Base-by-base conservation (phyloP, 139 green algal genomes). In the Closterium sp. region DNA sequence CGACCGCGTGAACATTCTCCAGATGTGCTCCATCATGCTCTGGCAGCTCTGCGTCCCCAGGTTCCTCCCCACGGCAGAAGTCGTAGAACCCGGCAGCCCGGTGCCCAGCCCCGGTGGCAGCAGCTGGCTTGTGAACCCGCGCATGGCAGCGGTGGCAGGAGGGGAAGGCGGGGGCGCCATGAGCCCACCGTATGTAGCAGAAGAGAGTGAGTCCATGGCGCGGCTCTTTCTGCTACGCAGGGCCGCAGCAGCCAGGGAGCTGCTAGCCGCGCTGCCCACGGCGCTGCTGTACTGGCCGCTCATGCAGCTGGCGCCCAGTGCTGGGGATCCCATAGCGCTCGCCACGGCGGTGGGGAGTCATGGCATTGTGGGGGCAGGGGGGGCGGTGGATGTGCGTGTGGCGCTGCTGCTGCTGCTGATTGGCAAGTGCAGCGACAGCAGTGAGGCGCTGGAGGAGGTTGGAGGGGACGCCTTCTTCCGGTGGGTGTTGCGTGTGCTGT, bases 351-450 rank as follows among this genome's bases (percentile, higher is more conserved):
- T 93, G 25, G 91, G 91, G 21, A 93, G 87, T 90, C 87, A 88
- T 32, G 91, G 91, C 23, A 34, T 34, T 34, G 88, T 34, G 31
- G 38, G 84, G 23, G 81, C 33, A 9, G 83, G 89, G 2, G 83
- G 83, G 4, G 34, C 88, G 28, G 88, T 33, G 33, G 91, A 94
- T 34, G 69, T 90, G 23, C 81, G 91, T 1, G 91, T 89, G 35
- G 91, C 91, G 33, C 55, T 94, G 88, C 88, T 94, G 88, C 88
- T 94, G 88, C n/a, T 94, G 83, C 88, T 94, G 16, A 91, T 94
- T 64, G 91, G 88, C 28, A 94, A 93, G 87, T 92, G 88, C 84
- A 34, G 30, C 28, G 38, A 94, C 25, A 90, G 88, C 84, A 38
- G n/a, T 19, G 88, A 38, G 28, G 91, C 88, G 25, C 25, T 94